A percentile compares a stretch with the other conserved stretches of the same genome.
phyloP scores from a whole-genome alignment of 441 rosid species.

The Gossypium davidsonii region DNA sequence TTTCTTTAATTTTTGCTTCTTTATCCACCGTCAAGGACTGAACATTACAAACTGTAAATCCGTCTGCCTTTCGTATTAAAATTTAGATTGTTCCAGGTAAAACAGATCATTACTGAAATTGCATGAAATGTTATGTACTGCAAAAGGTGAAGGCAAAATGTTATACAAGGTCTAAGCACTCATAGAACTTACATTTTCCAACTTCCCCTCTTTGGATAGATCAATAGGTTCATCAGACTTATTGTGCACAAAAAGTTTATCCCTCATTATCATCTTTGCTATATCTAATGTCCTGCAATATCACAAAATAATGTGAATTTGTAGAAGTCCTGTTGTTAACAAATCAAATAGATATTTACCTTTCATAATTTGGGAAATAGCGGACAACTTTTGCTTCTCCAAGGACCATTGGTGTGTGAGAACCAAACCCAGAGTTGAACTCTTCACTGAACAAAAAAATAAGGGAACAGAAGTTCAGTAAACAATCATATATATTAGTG shows the following conservation, averaged over 20 bases:
- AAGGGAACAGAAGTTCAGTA: neutral
- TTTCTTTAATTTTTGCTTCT: neutral
- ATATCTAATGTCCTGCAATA: conserved; percentile 61
- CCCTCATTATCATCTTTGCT: conserved; percentile 75
- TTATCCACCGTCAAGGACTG: neutral
- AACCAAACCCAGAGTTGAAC: conserved; percentile 94
- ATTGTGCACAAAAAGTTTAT: conserved; percentile 58
- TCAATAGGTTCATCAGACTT: conserved; percentile 59
- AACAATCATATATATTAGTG: conserved; percentile 2
- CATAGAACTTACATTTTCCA: conserved; percentile 52
- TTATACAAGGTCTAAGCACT: neutral
- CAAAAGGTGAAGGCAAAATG: neutral
- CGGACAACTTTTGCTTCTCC: conserved; percentile 95
- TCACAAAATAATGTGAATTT: conserved; percentile 19
- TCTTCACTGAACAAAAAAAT: conserved; percentile 63
- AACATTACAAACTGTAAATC: neutral
- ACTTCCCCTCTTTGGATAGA: conserved; percentile 63
- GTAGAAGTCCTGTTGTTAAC: conserved; percentile 1
- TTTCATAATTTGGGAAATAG: conserved; percentile 72
- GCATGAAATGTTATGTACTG: neutral
- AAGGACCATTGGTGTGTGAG: conserved; percentile 85
- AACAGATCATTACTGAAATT: neutral
- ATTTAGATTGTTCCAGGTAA: neutral
- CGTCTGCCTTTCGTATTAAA: neutral
- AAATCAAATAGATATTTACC: conserved; percentile 39